phyloP scores from a whole-genome alignment of 305 asterid genomes.

The Galium porrigens region DNA sequence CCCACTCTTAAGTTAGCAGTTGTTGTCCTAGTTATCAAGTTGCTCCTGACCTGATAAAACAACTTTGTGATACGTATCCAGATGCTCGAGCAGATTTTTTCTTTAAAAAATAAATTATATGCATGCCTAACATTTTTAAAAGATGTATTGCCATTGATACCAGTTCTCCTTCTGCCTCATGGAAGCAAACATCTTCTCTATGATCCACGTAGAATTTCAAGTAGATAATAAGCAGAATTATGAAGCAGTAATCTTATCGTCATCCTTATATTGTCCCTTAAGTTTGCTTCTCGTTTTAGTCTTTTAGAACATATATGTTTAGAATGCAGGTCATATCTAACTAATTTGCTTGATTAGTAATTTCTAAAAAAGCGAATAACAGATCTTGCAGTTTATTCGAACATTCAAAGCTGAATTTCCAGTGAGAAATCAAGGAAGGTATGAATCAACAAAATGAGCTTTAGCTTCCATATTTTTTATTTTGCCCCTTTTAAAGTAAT shows the following conservation, averaged over 20 bases:
- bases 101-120: too few relatives aligned
- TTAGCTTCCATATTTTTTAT: neutral
- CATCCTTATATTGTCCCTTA: neutral
- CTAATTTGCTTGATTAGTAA: neutral
- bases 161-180: neutral
- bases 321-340: neutral
- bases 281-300: neutral
- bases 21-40: neutral
- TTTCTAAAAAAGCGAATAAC: slow-evolving; percentile 12
- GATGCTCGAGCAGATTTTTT: neutral
- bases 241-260: neutral
- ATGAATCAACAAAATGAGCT: slow-evolving; percentile 5
- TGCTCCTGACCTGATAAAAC: neutral
- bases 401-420: slow-evolving; percentile 63
- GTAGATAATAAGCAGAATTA: neutral
- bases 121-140: neutral
- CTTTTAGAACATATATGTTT: neutral
- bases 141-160: neutral
- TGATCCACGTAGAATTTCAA: neutral
- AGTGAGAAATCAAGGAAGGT: slow-evolving; percentile 42
- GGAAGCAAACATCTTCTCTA: neutral
- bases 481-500: neutral
- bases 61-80: neutral
- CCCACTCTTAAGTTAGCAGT: neutral
- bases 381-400: slow-evolving; percentile 63